Base-by-base conservation (phyloP, 2,329 filamentous ascomycete species). In the Sporothrix inflata region DNA sequence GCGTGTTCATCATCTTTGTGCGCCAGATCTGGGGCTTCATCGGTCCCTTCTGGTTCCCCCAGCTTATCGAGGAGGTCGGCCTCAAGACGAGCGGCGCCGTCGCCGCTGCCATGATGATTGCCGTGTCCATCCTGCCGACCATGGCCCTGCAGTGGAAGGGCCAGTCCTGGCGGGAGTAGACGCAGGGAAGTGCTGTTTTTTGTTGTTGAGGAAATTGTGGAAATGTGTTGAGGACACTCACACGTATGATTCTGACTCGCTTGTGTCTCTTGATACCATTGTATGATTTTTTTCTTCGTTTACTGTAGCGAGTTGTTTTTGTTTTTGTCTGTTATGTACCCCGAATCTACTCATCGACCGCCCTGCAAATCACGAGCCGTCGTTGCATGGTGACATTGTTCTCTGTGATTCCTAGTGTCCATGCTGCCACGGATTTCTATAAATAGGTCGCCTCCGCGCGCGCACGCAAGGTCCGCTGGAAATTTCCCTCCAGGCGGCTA, bases 1-100 rank as follows among this genome's bases (percentile, higher is more conserved):
- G 87, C 2, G 87, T 88, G 0, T 89, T 89, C 74, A 83, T 90
- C 74, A 89, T 84, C 3, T 82, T 89, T 70, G 83, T 88, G 1
- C 81, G 88, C 8, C 85, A 87, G 72, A 84, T 83, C 0, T 87
- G 84, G 83, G 85, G 85, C 0, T 87, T 87, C 75, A 83, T 86
- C 70, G 82, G 84, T 7, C 78, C 78, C 0, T 82, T 82, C 73
- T 80, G 78, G 76, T 77, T 74, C 63, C 70, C 70, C 9, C 9
- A 70, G 27, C 69, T 74, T 60, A 40, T 74, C 5, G 53, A 60
- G 6, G 38, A 65, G 21, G 34, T 74, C 12, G 73, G 73, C 34
- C 27, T 71, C 34, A 34, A 21, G n/a, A 21, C 42, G 14, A 72
- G 68, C 34, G 19, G 53, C 7, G 73, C 57, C 21, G 51, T 74